Evolutionary conservation across 345 rosid genomes (phyloP), one percentile per base, ranked within the genome.

Genomic region (Eucalyptus melliodora): DNA sequence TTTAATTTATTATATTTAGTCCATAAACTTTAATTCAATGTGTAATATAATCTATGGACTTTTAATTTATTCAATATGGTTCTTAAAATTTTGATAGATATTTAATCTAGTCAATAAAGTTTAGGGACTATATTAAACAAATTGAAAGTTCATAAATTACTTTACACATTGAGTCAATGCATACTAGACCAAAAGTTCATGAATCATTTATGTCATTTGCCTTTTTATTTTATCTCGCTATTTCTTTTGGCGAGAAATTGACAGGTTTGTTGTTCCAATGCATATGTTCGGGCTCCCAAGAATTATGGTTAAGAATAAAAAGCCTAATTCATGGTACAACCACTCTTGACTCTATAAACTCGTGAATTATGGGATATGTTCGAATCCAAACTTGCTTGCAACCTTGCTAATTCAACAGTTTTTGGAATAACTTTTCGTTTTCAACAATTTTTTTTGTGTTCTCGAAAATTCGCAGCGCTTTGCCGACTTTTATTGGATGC

Each of bases 1-100:
- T 24, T 23, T 56, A 10, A 56, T 56, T 56, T 56, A 56, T 56
- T 56, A 2, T 2, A 56, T 56, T 23, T 2, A 24, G 3, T 23
- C 3, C 6, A 0, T 9, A 0, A 56, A 56, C 0, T 23, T 56
- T 9, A 56, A 1, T 9, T 9, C 3, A 23, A 24, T 1, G 0
- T 24, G 0, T 0, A 24, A 56, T 24, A 56, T 24, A 0, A 4
- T 56, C 0, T 1, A 24, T 56, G 2, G 1, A 56, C 14, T 56
- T 56, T 56, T 10, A 53, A 21, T 53, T 53, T 53, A 19, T 21
- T 19, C 11, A 21, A 8, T 19, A 53, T 1, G 0, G 1, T 53
- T 53, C 11, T 53, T 53, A 19, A 53, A 19, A 53, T 53, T 53
- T 53, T 0, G 26, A 53, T 19, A 53, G 10, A 53, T 19, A 2